Evolutionary conservation across 2,329 filamentous ascomycete species (phyloP).

Genomic region (Neodidymelliopsis sp.): DNA sequence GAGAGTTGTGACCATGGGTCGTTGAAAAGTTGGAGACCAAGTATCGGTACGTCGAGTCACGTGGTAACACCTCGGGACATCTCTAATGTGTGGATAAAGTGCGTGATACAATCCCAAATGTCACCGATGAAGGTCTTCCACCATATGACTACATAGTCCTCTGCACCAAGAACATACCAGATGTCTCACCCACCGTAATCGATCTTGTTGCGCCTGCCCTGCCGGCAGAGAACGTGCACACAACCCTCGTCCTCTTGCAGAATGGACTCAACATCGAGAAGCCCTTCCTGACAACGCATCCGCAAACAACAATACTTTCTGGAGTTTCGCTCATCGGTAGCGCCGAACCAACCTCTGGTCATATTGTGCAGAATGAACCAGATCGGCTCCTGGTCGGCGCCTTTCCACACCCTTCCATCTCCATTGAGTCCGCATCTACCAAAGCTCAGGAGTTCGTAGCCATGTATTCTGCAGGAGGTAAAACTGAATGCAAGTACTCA

Average conservation of each 20-base stretch:
- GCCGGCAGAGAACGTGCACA: conserved; percentile 55
- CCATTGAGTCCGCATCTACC: conserved; percentile 25
- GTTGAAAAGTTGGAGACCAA: conserved; percentile 59
- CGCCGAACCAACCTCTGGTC: conserved; percentile 56
- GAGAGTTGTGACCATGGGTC: conserved; percentile 63
- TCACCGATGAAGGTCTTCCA: conserved; percentile 40
- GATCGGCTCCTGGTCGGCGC: conserved; percentile 62
- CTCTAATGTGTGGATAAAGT: conserved; percentile 46
- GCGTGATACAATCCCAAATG: conserved; percentile 57
- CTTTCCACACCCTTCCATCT: conserved; percentile 53
- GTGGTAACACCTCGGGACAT: neutral
- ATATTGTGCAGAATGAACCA: conserved; percentile 61
- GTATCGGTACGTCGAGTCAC: conserved; percentile 41
- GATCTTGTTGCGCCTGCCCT: conserved; percentile 62
- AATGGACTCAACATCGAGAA: conserved; percentile 71
- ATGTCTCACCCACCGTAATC: conserved; percentile 57
- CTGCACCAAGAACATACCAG: conserved; percentile 66
- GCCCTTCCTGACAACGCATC: conserved; percentile 60
- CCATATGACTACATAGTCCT: conserved; percentile 65
- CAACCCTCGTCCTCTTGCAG: conserved; percentile 65
- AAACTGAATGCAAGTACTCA: conserved; percentile 54
- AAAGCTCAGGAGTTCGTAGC: conserved; percentile 55
- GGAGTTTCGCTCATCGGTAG: conserved; percentile 63
- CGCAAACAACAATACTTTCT: conserved; percentile 60
- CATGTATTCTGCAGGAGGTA: conserved; percentile 58